phyloP scores from a whole-genome alignment of 1,284 basidiomycete species.

The Inonotus obliquus region DNA sequence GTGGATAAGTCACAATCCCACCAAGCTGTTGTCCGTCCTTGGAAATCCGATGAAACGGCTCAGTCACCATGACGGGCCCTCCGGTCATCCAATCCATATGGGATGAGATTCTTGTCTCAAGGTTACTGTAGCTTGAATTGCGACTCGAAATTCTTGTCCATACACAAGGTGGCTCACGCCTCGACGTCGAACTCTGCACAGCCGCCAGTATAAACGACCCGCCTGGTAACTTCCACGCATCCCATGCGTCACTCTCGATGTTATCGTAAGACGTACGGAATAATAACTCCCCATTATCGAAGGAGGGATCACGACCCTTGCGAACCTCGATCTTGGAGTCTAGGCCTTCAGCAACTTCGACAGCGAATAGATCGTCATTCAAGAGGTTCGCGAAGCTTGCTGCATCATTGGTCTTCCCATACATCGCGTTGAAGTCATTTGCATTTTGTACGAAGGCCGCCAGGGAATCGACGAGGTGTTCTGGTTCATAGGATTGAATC shows the following conservation, averaged over 20 bases:
- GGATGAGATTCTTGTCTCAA: constrained; percentile 18
- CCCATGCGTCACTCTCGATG: constrained; percentile 4
- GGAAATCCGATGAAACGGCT: constrained; percentile 16
- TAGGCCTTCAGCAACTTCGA: constrained; percentile 16
- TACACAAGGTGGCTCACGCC: constrained; percentile 17
- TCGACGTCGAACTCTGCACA: constrained; percentile 17
- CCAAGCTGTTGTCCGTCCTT: constrained; percentile 19
- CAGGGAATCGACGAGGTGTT: constrained; percentile 5
- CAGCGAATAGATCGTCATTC: constrained; percentile 17
- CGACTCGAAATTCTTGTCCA: constrained; percentile 16
- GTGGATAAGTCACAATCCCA: constrained; percentile 16
- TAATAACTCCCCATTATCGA: neutral
- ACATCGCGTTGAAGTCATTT: constrained; percentile 2
- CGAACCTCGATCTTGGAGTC: constrained; percentile 2
- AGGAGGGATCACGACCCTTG: neutral
- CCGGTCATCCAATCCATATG: constrained; percentile 18
- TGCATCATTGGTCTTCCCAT: constrained; percentile 19
- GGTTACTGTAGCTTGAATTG: neutral
- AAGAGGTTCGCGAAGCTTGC: constrained; percentile 9
- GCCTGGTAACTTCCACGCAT: constrained; percentile 15
- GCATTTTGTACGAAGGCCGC: constrained; percentile 2
- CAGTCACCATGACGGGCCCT: neutral
- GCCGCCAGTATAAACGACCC: constrained; percentile 17
- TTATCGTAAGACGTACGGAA: constrained; percentile 3
- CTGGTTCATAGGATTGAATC: constrained; percentile 12